Percentiles rank a stretch among this genome's conserved stretches.
Conservation (phyloP, 441 rosid species). For the Arabidopsis hybrid region DNA sequence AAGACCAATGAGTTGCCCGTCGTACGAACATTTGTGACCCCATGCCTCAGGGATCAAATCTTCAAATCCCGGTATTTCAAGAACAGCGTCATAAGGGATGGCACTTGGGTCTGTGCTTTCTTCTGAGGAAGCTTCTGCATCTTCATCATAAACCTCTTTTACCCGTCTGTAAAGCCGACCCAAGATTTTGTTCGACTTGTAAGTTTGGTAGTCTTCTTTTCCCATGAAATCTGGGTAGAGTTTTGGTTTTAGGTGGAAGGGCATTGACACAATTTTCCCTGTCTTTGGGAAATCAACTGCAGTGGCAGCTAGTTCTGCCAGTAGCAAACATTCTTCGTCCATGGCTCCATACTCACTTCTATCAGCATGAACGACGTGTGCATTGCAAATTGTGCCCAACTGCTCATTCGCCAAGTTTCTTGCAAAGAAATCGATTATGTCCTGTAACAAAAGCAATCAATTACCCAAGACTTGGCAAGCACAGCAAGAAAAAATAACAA, state of each 20-base stretch:
- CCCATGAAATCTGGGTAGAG: slow-evolving; percentile 94
- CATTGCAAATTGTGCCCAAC: slow-evolving; percentile 82
- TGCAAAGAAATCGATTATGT: slow-evolving; percentile 77
- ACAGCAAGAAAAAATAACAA: not conserved
- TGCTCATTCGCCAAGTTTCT: slow-evolving; percentile 76
- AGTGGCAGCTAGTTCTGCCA: slow-evolving; percentile 89
- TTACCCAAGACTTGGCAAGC: slow-evolving; percentile 18
- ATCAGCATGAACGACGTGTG: slow-evolving; percentile 93
- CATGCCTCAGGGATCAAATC: slow-evolving; percentile 76
- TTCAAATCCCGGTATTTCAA: slow-evolving; percentile 64
- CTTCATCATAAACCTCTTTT: slow-evolving; percentile 63
- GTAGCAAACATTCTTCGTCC: slow-evolving; percentile 69
- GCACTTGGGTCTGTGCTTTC: slow-evolving; percentile 46
- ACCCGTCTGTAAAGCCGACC: slow-evolving; percentile 82
- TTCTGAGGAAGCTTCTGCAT: slow-evolving; percentile 53
- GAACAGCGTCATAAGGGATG: slow-evolving; percentile 68
- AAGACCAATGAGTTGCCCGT: slow-evolving; percentile 76
- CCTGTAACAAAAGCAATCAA: slow-evolving; percentile 55
- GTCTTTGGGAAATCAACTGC: slow-evolving; percentile 97
- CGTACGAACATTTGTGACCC: slow-evolving; percentile 76
- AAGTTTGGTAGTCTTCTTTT: slow-evolving; percentile 68
- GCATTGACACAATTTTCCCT: slow-evolving; percentile 81
- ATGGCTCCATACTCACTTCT: slow-evolving; percentile 72
- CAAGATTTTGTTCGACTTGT: slow-evolving; percentile 71
- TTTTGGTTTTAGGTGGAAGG: slow-evolving; percentile 70